phyloP scores from a whole-genome alignment of 179 eudicot genomes.

The Silene coronaria region DNA sequence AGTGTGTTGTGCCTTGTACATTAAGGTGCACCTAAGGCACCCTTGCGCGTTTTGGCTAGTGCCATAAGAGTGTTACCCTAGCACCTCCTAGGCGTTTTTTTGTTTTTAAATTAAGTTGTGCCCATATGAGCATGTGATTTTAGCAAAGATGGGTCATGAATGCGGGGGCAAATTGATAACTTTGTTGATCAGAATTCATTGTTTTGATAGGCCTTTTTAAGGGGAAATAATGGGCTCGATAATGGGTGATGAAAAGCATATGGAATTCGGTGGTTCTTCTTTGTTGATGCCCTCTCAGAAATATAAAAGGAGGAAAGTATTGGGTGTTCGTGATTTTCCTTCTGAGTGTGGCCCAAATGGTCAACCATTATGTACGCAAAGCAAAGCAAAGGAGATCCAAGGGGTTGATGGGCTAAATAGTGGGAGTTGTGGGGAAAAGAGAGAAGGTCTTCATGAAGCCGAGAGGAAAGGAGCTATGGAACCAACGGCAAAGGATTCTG shows the following conservation, averaged over 20 bases:
- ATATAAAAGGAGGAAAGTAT: not conserved
- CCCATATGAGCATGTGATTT: not conserved
- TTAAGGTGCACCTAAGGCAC: not conserved
- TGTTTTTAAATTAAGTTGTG: not conserved
- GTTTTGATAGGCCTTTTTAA: not conserved
- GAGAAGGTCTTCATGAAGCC: slow-evolving; percentile 14
- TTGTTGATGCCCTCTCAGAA: not conserved
- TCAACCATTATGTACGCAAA: not conserved
- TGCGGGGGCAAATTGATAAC: not conserved
- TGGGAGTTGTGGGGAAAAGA: slow-evolving; percentile 12
- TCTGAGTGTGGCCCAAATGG: not conserved
- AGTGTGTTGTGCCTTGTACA: no score
- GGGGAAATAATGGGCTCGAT: not conserved
- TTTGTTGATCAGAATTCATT: not conserved
- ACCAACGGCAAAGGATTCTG: slow-evolving; percentile 9
- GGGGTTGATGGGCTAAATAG: slow-evolving; percentile 17
- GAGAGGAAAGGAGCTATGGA: slow-evolving; percentile 10
- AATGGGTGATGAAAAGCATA: not conserved
- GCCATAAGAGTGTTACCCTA: not conserved
- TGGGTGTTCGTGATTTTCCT: not conserved
- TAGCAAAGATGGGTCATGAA: not conserved
- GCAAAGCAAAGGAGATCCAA: slow-evolving; percentile 16
- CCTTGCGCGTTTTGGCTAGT: not conserved
- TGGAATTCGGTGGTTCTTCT: not conserved
- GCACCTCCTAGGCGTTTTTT: not conserved